Percentiles rank a stretch among this genome's conserved stretches.
Evolutionary conservation across 331 rosid species (phyloP).

Genomic region (Malus hybrid): DNA sequence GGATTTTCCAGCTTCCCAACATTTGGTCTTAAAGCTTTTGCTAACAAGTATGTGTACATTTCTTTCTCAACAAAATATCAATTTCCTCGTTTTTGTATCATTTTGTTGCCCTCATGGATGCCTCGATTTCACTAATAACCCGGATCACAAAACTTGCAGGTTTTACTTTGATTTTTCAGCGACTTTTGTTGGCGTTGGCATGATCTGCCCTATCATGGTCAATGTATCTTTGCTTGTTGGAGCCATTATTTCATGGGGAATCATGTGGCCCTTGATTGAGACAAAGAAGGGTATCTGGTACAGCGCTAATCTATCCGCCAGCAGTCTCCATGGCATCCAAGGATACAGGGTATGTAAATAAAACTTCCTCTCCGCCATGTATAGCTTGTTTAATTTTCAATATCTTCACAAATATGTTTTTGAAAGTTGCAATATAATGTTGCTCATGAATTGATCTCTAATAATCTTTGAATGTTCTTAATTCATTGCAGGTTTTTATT

Average conservation of each 20-base stretch:
- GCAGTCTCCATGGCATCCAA: constrained; percentile 64
- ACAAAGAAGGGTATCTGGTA: constrained; percentile 61
- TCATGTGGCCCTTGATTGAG: constrained; percentile 65
- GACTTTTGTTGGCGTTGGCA: constrained; percentile 74
- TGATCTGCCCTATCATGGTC: constrained; percentile 63
- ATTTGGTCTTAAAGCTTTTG: constrained; percentile 60
- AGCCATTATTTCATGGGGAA: constrained; percentile 68
- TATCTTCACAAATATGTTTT: no score
- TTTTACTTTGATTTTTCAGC: constrained; percentile 71
- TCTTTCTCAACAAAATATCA: not conserved
- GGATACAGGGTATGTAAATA: constrained; percentile 47
- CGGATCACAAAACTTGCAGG: constrained; percentile 13
- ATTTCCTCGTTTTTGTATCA: not conserved
- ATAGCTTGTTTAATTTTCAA: not conserved
- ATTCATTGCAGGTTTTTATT: constrained; percentile 35
- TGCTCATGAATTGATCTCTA: not conserved
- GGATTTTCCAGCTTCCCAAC: constrained; percentile 67
- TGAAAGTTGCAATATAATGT: no score
- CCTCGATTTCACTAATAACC: not conserved
- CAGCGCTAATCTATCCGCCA: constrained; percentile 24
- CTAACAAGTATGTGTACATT: constrained; percentile 19
- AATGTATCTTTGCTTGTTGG: constrained; percentile 61
- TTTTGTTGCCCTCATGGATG: not conserved
- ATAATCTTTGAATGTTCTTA: not conserved
- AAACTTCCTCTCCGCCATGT: not conserved